Evolutionary conservation across 805 yeast species (phyloP), one percentile per base, ranked within the genome.

Genomic region (Sugiyamaella marilandica): DNA sequence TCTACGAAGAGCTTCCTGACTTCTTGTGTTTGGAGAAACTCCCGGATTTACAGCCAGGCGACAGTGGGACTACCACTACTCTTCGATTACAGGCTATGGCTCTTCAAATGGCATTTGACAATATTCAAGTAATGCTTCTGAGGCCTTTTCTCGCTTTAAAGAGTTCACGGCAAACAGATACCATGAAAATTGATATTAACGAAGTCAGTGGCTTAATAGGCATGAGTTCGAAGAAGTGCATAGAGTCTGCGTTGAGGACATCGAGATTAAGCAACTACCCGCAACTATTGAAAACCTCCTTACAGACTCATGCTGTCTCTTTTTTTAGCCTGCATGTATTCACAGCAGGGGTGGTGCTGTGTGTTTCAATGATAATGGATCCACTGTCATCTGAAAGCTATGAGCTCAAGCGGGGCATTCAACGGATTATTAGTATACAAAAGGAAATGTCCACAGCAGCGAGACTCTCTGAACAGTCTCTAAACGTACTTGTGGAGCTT

Each of bases 361-460:
- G 53, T 35, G 45, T 50, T 51, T 50, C 53, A 7, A 50, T 50
- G 21, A 50, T 50, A n/a, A 50, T 50, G 53, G 53, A 50, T 45
- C 53, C 53, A 8, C 29, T 50, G n/a, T 47, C 45, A 13, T n/a
- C 41, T 10, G 53, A 50, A 8, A 34, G 34, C 5, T 35, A 50
- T 26, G 53, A 39, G 16, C 19, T 39, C 21, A 39, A 39, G 19
- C 14, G 18, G 32, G 54, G 51, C 11, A 37, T 47, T 21, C 51
- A 47, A 16, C 13, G 54, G 31, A 51, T 41, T 14, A 51, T 51
- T 37, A 41, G 41, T 10, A 51, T 51, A 11, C 54, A 41, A 16
- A 47, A 51, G 33, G 43, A 39, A 31, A 47, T 47, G 54, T 45
- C 54, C 14, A 19, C 37, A 9, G 39, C 31, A 4, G 51, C 47